Conservation (phyloP, 1,139 yeast genomes). For the Debaryomycetaceae sp. region DNA sequence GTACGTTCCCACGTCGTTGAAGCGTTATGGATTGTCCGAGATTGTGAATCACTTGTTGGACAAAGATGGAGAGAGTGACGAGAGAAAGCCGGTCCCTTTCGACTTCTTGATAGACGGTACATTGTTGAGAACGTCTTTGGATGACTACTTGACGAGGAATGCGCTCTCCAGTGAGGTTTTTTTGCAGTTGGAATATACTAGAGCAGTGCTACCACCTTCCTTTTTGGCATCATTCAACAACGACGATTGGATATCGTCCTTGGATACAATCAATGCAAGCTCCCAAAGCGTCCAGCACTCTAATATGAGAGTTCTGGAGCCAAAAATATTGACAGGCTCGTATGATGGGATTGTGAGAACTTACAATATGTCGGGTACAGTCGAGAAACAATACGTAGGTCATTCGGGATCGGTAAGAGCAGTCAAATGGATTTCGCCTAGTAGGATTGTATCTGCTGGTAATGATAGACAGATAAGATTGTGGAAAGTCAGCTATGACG, state of each 20-base stretch:
- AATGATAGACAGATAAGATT: conserved; percentile 84
- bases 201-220: conserved; percentile 92
- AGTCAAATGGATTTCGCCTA: conserved; percentile 72
- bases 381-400: conserved; percentile 78
- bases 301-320: conserved; percentile 24
- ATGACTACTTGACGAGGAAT: conserved; percentile 69
- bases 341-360: conserved; percentile 93
- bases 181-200: conserved; percentile 79
- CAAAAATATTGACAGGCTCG: conserved; percentile 78
- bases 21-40: conserved; percentile 90
- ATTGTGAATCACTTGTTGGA: conserved; percentile 83
- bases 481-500: conserved; percentile 70
- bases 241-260: conserved; percentile 93
- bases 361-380: conserved; percentile 80
- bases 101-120: conserved; percentile 89
- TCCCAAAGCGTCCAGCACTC: conserved; percentile 26
- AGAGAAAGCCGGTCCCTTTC: conserved; percentile 74
- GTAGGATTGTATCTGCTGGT: conserved; percentile 80
- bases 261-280: conserved; percentile 46
- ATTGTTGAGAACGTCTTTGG: conserved; percentile 70
- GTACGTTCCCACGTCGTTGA: conserved; percentile 80
- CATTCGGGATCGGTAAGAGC: conserved; percentile 84
- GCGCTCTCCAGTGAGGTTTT: conserved; percentile 84
- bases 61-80: conserved; percentile 25
- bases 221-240: conserved; percentile 83